Evolutionary conservation across 2,329 filamentous ascomycete species (phyloP), one percentile per base, ranked within the genome.

Genomic region (Penicillium frequentans): DNA sequence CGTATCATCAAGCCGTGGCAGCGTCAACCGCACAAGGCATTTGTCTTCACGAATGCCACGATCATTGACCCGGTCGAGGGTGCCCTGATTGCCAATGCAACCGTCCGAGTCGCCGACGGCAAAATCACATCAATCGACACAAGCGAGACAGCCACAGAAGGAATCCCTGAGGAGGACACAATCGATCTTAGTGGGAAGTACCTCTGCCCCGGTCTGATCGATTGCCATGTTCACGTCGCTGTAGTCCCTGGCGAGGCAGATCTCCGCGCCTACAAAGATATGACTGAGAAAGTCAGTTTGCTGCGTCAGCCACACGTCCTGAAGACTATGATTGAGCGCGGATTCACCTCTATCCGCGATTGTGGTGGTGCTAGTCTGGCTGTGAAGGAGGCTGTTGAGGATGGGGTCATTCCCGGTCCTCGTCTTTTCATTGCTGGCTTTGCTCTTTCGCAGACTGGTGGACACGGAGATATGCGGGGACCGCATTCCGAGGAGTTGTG

Each of bases 301-400:
- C 56, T 67, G 9, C 63, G 66, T 0, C 62, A 65, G 37, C 58
- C 62, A 13, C 57, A 60, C 46, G 56, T 67, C 19, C 57, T 64
- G 8, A 57, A 63, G 5, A 75, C 82, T 55, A 86, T 85, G 72
- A 76, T 87, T 0, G 68, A 72, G 42, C 77, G 84, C 19, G 84
- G 85, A 1, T 87, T 86, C 70, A 87, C 85, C 1, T 82, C 76
- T 1, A 76, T 84, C 3, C 78, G 85, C 3, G 84, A 87, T 64
- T 84, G 81, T 33, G 84, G 84, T 0, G 85, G 85, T 4, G 84
- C 84, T 1, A 74, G 75, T 0, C 69, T 81, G 0, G 81, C 84
- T 1, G 72, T 87, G 31, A 70, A 70, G 35, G 61, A 86, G 61
- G 83, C 84, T 1, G 75, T 86, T 16, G 77, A 75, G 1, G 82